Conservation (phyloP, 225 moss, liverwort and hornwort species). For the Polytrichum commune region DNA sequence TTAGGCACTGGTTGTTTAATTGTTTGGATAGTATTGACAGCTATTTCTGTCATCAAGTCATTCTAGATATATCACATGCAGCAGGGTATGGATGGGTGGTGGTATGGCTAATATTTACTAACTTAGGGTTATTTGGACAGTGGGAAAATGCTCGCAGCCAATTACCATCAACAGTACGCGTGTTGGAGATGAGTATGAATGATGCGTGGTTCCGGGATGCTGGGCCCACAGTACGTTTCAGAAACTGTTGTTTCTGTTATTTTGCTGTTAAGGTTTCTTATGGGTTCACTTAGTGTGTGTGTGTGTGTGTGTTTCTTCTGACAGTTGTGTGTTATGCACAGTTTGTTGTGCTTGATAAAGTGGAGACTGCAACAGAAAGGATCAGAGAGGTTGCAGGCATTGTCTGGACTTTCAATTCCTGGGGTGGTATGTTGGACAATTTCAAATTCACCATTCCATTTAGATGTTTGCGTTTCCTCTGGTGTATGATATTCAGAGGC, state of each 20-base stretch:
- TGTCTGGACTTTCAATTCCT: conserved; percentile 83
- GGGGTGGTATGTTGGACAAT: conserved; percentile 68
- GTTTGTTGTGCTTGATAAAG: conserved; percentile 75
- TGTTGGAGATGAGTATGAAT: conserved; percentile 88
- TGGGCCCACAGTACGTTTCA: conserved; percentile 71
- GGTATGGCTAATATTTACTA: conserved; percentile 1
- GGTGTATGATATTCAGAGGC: too few species aligned
- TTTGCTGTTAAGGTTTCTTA: conserved; percentile 4
- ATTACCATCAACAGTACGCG: conserved; percentile 66
- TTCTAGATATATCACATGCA: too few species aligned
- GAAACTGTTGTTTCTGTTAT: background rate
- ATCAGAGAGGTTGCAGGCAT: conserved; percentile 76
- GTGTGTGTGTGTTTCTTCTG: conserved; percentile 2
- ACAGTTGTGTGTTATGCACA: conserved; percentile 23
- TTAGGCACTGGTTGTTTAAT: too few species aligned
- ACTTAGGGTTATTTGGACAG: conserved; percentile 35
- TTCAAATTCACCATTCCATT: background rate
- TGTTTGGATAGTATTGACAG: too few species aligned
- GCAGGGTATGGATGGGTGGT: too few species aligned
- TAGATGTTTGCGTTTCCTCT: background rate
- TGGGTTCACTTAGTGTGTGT: conserved; percentile 13
- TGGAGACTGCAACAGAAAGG: conserved; percentile 37
- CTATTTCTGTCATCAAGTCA: too few species aligned
- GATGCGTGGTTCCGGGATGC: conserved; percentile 92
- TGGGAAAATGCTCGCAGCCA: conserved; percentile 82